A percentile compares a stretch with the other conserved stretches of the same genome.
These are phyloP conservation scores for Helotiales sp. DNA, from an alignment of 2,329 filamentous ascomycete species.

Conservation along the genomic window DNA sequence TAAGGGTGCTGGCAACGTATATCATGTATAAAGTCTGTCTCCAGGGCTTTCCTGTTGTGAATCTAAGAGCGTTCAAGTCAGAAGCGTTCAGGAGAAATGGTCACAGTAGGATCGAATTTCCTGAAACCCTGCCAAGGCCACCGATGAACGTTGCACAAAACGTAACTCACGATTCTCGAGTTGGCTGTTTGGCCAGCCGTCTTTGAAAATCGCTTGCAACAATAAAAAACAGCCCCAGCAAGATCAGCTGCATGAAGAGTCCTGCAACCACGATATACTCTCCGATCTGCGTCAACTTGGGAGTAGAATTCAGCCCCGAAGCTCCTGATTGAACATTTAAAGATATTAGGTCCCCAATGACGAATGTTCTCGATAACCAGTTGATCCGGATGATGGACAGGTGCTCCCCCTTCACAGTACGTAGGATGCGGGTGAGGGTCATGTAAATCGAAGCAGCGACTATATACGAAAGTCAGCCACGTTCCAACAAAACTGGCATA, in stretches of 20 bases:
- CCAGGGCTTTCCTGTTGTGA: constrained; percentile 33
- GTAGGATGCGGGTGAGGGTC: constrained; percentile 39
- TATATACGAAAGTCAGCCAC: background rate
- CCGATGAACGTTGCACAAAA: background rate
- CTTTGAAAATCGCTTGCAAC: constrained; percentile 45
- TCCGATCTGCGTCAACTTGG: constrained; percentile 46
- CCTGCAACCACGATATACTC: constrained; percentile 60
- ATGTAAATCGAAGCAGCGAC: constrained; percentile 45
- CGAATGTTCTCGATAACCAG: constrained; percentile 60
- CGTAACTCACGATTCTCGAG: constrained; percentile 11
- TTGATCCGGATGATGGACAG: constrained; percentile 46
- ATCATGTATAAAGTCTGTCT: constrained; percentile 47
- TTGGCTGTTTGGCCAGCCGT: constrained; percentile 27
- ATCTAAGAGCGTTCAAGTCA: background rate
- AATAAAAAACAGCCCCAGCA: constrained; percentile 60
- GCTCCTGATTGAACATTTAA: constrained; percentile 54
- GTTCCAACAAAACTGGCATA: too few relatives aligned
- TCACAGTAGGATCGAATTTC: too few relatives aligned
- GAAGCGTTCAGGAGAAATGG: too few relatives aligned
- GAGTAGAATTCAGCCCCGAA: constrained; percentile 43
- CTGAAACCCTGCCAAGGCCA: too few relatives aligned
- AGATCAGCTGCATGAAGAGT: constrained; percentile 60
- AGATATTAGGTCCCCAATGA: constrained; percentile 57
- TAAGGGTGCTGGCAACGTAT: constrained; percentile 50
- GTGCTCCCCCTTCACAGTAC: constrained; percentile 42